phyloP scores from a whole-genome alignment of 2,329 filamentous ascomycete species.

The Nannizziopsis barbatae region DNA sequence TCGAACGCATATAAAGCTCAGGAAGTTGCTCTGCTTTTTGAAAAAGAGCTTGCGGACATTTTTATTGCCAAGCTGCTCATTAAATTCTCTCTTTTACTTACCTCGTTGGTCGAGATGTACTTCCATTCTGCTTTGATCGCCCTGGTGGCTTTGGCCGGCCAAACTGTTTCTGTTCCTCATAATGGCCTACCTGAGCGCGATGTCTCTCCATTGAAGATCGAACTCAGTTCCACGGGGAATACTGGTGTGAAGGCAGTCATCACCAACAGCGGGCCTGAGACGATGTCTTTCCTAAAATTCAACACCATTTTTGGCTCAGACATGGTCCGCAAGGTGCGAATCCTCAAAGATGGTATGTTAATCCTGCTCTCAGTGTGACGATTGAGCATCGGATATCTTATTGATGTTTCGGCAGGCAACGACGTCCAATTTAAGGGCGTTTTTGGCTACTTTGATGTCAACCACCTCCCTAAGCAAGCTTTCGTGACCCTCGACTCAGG shows the following conservation, averaged over 20 bases:
- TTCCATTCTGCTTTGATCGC: constrained; percentile 1
- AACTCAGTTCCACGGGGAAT: constrained; percentile 24
- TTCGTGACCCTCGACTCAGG: constrained; percentile 24
- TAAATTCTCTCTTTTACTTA: too few species aligned
- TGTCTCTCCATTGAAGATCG: constrained; percentile 22
- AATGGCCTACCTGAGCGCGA: constrained; percentile 17
- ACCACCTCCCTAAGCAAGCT: constrained; percentile 23
- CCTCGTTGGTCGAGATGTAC: background rate
- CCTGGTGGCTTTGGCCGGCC: background rate
- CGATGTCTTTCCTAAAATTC: constrained; percentile 28
- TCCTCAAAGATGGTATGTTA: constrained; percentile 25
- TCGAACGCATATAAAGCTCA: too few species aligned
- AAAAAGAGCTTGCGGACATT: too few species aligned
- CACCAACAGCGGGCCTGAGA: constrained; percentile 26
- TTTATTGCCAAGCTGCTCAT: too few species aligned
- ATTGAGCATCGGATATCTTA: constrained; percentile 16
- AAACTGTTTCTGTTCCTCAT: background rate
- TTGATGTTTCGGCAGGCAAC: background rate
- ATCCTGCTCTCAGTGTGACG: background rate
- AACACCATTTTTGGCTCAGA: constrained; percentile 28
- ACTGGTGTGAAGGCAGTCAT: constrained; percentile 30
- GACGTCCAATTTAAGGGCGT: constrained; percentile 27
- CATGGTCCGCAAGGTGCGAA: constrained; percentile 28
- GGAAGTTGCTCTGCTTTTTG: too few species aligned
- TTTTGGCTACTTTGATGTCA: constrained; percentile 21